These are phyloP conservation scores for Plasmodium cynomolgi DNA, from an alignment of 169 alveolate genomes.

Conservation along the genomic window DNA sequence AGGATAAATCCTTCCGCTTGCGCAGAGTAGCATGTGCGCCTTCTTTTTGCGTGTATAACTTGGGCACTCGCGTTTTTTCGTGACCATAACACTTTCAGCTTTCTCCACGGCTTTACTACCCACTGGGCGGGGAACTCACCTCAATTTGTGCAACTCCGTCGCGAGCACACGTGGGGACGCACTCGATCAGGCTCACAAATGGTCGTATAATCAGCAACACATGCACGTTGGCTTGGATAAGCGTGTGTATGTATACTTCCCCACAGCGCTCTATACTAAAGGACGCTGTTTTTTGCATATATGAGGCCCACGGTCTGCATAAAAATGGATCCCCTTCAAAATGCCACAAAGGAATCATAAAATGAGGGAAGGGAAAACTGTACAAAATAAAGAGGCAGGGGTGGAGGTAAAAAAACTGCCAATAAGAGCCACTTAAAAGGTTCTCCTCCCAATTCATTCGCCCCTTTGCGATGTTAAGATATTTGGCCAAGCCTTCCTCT, in stretches of 20 bases:
- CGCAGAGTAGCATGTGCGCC: background rate
- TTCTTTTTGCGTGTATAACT: too few relatives aligned
- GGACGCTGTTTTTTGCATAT: background rate
- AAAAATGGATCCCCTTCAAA: background rate
- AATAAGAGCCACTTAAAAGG: background rate
- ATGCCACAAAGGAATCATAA: background rate
- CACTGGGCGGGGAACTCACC: too few relatives aligned
- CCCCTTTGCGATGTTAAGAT: background rate
- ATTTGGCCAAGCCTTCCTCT: background rate
- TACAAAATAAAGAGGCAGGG: background rate
- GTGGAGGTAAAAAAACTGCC: background rate
- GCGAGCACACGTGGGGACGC: background rate
- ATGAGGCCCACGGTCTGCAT: background rate
- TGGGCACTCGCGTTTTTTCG: background rate
- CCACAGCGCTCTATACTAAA: background rate
- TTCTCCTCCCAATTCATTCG: background rate
- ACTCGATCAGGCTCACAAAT: background rate
- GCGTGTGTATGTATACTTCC: background rate
- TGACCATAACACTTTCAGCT: background rate
- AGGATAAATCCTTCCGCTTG: background rate
- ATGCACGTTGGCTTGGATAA: background rate
- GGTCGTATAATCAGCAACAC: background rate
- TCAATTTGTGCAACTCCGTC: too few relatives aligned
- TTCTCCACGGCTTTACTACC: background rate
- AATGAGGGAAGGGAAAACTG: background rate